A percentile compares a stretch with the other conserved stretches of the same genome.
phyloP scores from a whole-genome alignment of 2,329 filamentous ascomycete species.

The Ophiostoma australiae region DNA sequence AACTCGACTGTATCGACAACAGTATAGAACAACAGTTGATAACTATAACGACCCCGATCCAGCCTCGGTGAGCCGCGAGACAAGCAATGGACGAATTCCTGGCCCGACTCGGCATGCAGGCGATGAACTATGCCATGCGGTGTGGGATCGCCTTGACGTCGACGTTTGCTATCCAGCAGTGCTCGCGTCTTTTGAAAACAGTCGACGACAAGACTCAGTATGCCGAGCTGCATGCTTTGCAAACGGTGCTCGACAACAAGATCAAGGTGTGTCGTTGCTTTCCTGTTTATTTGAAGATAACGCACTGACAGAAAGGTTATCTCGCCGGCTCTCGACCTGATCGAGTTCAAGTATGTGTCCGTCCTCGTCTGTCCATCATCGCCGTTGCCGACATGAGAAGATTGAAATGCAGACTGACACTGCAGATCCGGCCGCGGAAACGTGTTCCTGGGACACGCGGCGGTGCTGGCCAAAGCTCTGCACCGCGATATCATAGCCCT shows the following conservation, averaged over 20 bases:
- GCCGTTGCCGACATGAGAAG: neutral
- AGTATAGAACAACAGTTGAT: neutral
- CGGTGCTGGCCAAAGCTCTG: constrained; percentile 74
- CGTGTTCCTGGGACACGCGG: constrained; percentile 70
- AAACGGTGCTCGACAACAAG: constrained; percentile 73
- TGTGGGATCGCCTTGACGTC: constrained; percentile 83
- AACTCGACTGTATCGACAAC: neutral
- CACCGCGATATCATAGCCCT: constrained; percentile 78
- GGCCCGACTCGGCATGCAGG: constrained; percentile 56
- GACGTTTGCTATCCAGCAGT: constrained; percentile 78
- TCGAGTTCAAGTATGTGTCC: constrained; percentile 71
- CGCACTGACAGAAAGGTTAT: constrained; percentile 57
- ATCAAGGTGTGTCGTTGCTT: constrained; percentile 57
- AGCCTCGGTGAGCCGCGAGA: neutral
- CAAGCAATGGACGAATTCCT: constrained; percentile 64
- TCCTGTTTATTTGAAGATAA: neutral
- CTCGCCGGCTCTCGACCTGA: constrained; percentile 84
- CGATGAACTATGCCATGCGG: constrained; percentile 86
- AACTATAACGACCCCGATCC: neutral
- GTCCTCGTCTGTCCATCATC: no score
- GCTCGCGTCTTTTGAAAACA: constrained; percentile 69
- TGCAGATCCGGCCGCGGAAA: constrained; percentile 50
- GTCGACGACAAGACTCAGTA: constrained; percentile 67
- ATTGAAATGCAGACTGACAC: neutral
- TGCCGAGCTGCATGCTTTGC: constrained; percentile 63